These are phyloP conservation scores for Bretziella fagacearum DNA, from an alignment of 2,329 filamentous ascomycete genomes.

Conservation along the genomic window DNA sequence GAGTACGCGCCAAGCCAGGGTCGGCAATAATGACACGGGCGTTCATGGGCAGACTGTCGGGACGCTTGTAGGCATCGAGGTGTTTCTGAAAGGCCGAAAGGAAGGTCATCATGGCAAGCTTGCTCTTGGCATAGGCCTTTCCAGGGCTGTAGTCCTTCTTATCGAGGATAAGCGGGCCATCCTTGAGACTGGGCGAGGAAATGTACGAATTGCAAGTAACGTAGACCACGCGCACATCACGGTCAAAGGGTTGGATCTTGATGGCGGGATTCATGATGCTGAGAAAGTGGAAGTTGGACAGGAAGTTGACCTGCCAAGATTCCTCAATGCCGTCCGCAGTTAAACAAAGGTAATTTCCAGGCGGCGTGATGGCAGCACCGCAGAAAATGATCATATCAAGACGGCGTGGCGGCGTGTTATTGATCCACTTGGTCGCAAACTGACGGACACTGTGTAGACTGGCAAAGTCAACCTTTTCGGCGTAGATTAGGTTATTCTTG, in stretches of 20 bases:
- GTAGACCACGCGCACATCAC: slow-evolving; percentile 79
- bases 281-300: slow-evolving; percentile 88
- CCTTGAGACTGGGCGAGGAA: slow-evolving; percentile 48
- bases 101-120: slow-evolving; percentile 77
- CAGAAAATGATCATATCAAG: slow-evolving; percentile 86
- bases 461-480: slow-evolving; percentile 80
- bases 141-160: slow-evolving; percentile 37
- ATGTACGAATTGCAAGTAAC: slow-evolving; percentile 82
- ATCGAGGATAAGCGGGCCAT: slow-evolving; percentile 24
- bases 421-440: slow-evolving; percentile 96
- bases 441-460: slow-evolving; percentile 79
- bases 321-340: slow-evolving; percentile 71
- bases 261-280: slow-evolving; percentile 82
- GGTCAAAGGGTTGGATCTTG: slow-evolving; percentile 77
- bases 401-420: slow-evolving; percentile 76
- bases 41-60: slow-evolving; percentile 68
- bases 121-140: slow-evolving; percentile 45
- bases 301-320: slow-evolving; percentile 88
- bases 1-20: slow-evolving; percentile 69
- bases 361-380: slow-evolving; percentile 59
- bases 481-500: slow-evolving; percentile 77
- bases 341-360: slow-evolving; percentile 38
- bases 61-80: slow-evolving; percentile 64
- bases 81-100: slow-evolving; percentile 86
- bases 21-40: slow-evolving; percentile 74